phyloP scores from a whole-genome alignment of 2,329 filamentous ascomycete genomes.

The Cercospora sp. region DNA sequence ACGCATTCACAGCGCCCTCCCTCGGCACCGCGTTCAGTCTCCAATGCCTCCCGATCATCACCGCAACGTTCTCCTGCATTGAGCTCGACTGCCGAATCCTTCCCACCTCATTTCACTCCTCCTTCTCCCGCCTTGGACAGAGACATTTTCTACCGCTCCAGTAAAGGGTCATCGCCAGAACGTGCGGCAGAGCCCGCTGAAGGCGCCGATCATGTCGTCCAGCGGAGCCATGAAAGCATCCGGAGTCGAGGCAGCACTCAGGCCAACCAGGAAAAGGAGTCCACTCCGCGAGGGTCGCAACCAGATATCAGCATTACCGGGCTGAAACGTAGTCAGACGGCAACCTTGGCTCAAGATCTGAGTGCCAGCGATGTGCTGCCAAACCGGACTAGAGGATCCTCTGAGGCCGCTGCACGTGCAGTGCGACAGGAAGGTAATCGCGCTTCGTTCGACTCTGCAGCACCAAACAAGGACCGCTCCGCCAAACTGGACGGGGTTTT shows the following conservation, averaged over 20 bases:
- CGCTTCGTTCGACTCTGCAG: constrained; percentile 7
- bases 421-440: neutral
- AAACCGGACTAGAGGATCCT: constrained; percentile 19
- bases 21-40: constrained; percentile 17
- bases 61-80: constrained; percentile 35
- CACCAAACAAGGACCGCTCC: neutral
- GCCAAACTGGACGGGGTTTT: constrained; percentile 14
- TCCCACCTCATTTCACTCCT: constrained; percentile 55
- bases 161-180: constrained; percentile 43
- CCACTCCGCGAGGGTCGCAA: constrained; percentile 27
- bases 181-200: constrained; percentile 25
- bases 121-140: constrained; percentile 49
- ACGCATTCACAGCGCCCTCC: constrained; percentile 33
- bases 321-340: constrained; percentile 25
- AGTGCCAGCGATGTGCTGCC: constrained; percentile 12
- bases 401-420: constrained; percentile 15
- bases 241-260: constrained; percentile 24
- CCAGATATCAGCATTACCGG: constrained; percentile 16
- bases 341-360: constrained; percentile 10
- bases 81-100: constrained; percentile 45
- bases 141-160: constrained; percentile 20
- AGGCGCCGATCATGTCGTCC: constrained; percentile 24
- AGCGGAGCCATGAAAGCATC: constrained; percentile 25
- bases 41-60: constrained; percentile 38
- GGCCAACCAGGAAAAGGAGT: constrained; percentile 21